Evolutionary conservation across 1,284 basidiomycete genomes (phyloP), one percentile per base, ranked within the genome.

Genomic region (Trametes versicolor): DNA sequence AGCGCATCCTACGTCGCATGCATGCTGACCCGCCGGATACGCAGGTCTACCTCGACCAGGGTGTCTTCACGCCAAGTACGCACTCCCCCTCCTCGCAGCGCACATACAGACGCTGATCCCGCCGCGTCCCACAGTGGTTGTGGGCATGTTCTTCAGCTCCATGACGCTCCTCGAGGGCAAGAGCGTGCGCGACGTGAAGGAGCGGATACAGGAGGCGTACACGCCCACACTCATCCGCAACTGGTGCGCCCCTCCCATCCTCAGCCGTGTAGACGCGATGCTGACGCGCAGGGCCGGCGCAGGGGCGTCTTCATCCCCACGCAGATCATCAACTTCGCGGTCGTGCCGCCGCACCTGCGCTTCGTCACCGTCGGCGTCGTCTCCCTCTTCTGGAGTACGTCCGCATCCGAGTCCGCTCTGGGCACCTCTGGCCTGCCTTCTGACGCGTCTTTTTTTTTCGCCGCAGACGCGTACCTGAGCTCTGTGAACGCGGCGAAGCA

Each of bases 371-470:
- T 95, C 32, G 87, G 94, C 73, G 84, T 91, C 17, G 93, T 96
- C 59, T 91, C 90, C 64, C 82, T 96, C 59, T 93, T 94, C 79
- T 96, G 94, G 95, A 96, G 91, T 93, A 72, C 58, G 89, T 85
- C n/a, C 15, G 15, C 2, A n/a, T 13, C 4, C 49, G 39, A 8
- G 27, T 39, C 57, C 60, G 58, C 34, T 53, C 37, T 47, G 70
- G 6, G 1, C n/a, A 10, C 8, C 47, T 47, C 23, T 15, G 23
- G 2, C 15, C 69, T 72, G n/a, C 34, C 7, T 41, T 12, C 43
- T 29, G 45, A 61, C 23, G 56, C 75, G 65, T 65, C 68, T 71
- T 36, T 57, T 65, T 67, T 71, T 36, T 57, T 51, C 63, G 27
- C 68, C 58, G 19, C 59, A 85, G 82, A 83, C 61, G 80, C 83